Percentiles rank a stretch among this genome's conserved stretches.
These are phyloP conservation scores for Vicia sativa DNA, from an alignment of 306 rosid species.

Conservation along the genomic window DNA sequence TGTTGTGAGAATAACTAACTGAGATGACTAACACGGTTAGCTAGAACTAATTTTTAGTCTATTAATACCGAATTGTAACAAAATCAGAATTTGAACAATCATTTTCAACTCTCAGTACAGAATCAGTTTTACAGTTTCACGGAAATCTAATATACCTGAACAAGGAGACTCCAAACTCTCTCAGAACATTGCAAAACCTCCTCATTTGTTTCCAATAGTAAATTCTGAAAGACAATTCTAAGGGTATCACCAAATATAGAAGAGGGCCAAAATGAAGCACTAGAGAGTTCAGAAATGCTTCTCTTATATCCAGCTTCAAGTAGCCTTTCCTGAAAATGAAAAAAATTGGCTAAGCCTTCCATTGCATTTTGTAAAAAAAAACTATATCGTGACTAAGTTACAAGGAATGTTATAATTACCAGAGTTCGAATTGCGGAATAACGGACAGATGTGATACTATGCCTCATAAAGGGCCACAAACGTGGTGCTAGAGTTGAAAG, in stretches of 20 bases:
- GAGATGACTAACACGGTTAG: background rate
- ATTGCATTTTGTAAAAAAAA: background rate
- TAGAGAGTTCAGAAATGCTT: conserved; percentile 52
- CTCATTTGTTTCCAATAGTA: conserved; percentile 86
- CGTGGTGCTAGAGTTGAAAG: conserved; percentile 82
- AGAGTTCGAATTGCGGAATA: conserved; percentile 90
- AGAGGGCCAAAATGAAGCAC: conserved; percentile 88
- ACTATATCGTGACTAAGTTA: background rate
- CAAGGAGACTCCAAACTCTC: conserved; percentile 95
- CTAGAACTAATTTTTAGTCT: background rate
- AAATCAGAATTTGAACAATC: background rate
- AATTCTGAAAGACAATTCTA: conserved; percentile 90
- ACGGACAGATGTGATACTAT: conserved; percentile 86
- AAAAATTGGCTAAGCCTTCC: conserved; percentile 20
- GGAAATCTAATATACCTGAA: conserved; percentile 61
- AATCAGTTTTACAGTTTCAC: background rate
- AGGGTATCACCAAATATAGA: conserved; percentile 88
- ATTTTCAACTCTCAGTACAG: background rate
- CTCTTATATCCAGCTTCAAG: conserved; percentile 91
- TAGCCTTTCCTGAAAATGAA: conserved; percentile 80
- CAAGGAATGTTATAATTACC: conserved; percentile 50
- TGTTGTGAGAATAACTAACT: background rate
- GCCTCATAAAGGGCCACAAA: conserved; percentile 99
- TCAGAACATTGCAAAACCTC: conserved; percentile 86
- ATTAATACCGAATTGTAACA: background rate